Base-by-base conservation (phyloP, 768 basidiomycete genomes). In the Lentinula lateritia region DNA sequence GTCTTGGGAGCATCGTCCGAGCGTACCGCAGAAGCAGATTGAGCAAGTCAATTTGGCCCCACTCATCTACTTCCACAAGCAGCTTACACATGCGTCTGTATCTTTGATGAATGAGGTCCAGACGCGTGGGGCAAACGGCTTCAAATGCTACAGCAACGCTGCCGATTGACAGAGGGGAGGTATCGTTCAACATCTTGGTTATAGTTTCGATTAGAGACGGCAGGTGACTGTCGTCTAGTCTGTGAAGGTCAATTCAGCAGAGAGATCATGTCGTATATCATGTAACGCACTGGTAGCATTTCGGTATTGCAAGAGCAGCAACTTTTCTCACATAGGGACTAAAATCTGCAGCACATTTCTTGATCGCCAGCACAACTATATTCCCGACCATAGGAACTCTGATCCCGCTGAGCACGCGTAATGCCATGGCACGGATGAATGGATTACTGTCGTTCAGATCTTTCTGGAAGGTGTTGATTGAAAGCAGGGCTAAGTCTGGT, bases 391-490 rank as follows among this genome's bases (percentile, higher is more conserved):
- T 90, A 7, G 89, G 88, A 1, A 98, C 90, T 63, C 87, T 86
- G 71, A 99, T 96, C 6, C 93, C 92, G 60, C 92, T 92, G 46
- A 99, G 80, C 2, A 98, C 95, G 28, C 95, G 83, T 61, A 99
- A 77, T 3, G 96, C 95, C 92, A 98, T 96, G 12, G 95, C 94
- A 20, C 97, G 88, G 62, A 98, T 98, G 67, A 97, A 84, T 0
- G 95, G 96, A 63, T 90, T 97, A 36, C 87, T 78, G 68, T 98
- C 97, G 4, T 89, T 86, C 35, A 99, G 80, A 75, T 99, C 97
- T 73, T 93, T 93, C 73, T 99, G 97, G 71, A 98, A 98, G 1
- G 96, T 96, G 75, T 99, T 99, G 78, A 99, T 96, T 2, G 95
- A 95, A 35, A 99, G 81, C 53, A 99, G 76, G 1, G 96, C 92